Base-by-base conservation (phyloP, 2,329 filamentous ascomycete species). In the Davidsoniella virescens region DNA sequence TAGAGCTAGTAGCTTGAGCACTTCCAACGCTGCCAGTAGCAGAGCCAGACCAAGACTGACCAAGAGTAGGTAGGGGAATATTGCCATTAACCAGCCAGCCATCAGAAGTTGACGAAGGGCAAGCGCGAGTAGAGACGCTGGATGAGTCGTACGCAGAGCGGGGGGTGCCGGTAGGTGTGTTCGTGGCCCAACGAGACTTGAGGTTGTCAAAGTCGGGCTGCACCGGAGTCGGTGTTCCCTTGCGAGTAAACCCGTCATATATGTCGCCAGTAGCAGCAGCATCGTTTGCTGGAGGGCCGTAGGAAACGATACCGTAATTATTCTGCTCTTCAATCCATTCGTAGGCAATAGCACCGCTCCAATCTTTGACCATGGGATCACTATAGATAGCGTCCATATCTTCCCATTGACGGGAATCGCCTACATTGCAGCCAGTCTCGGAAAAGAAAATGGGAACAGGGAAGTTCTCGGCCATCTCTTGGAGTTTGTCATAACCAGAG, bases 291-390 rank as follows among this genome's bases (percentile, higher is more conserved):
- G 69, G 64, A 3, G 74, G 67, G 1, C 82, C 84, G 61, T 94
- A 94, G 17, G 73, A 79, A 57, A 93, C 74, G 36, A 94, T 70
- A 38, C 87, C 87, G 63, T 93, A 94, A 59, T 85, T 65, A 64
- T 94, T 93, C 47, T 74, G 69, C 64, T 93, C 87, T 61, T 90
- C 68, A 55, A 93, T 86, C 87, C 87, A 94, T 62, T 94, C 86
- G 65, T 94, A 93, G 56, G 93, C 72, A 55, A 94, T 87, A 49
- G 84, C 73, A 50, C 87, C 87, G 47, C 83, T 87, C 78, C 65
- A 79, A 58, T 73, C 73, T 52, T 71, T 69, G 5, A 73, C 66
- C 87, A 94, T 94, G 2, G 84, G 65, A 0, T 70, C 57, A 41
- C 84, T 82, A 58, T 92, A 82, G 57, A 94, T 85, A 46, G 84